Base-by-base conservation (phyloP, 2,329 filamentous ascomycete species). In the Chalaropsis ovoidea region DNA sequence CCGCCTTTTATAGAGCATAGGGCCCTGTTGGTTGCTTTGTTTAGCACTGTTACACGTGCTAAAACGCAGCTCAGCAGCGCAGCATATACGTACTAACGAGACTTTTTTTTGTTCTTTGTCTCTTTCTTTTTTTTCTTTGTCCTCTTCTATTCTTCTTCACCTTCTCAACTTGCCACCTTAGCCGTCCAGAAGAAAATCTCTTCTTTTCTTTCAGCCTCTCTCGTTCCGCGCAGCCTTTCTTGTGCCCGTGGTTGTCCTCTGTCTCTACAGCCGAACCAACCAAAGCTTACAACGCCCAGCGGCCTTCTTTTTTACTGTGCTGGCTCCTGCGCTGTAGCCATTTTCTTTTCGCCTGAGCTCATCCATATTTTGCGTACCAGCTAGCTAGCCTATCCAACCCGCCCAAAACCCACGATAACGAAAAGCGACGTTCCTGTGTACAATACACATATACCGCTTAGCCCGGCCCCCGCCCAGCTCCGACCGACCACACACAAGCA, bases 1-100 rank as follows among this genome's bases (percentile, higher is more conserved):
- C 43, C 43, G 43, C 43, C 43, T 47, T 47, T 47, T 47, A 58
- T 39, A 58, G 54, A 58, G 27, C 27, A n/a, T 39, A 13, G 24
- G 27, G 11, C 54, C 27, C 2, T 39, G 54, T 39, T 10, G 54
- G 54, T 13, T 11, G 27, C 27, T 35, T 35, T 58, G 1, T 58
- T 58, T 39, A 58, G 54, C 54, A n/a, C 24, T 52, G 47, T 15
- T 39, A 39, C 35, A 39, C 35, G 35, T 5, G 24, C 47, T 0
- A 52, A 52, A 24, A 52, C 11, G 47, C 24, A 11, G 47, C 47
- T 17, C 22, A 27, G 22, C 10, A 39, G 35, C 8, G 8, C 35
- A 39, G 35, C 31, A 31, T 3, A 31, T 6, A 31, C n/a, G n/a
- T n/a, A n/a, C n/a, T n/a, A n/a, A n/a, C n/a, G n/a, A n/a, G 15